Percentiles rank a stretch among this genome's conserved stretches.
Conservation (phyloP, 2,329 filamentous ascomycete genomes). For the Aspergillus costaricaensis region DNA sequence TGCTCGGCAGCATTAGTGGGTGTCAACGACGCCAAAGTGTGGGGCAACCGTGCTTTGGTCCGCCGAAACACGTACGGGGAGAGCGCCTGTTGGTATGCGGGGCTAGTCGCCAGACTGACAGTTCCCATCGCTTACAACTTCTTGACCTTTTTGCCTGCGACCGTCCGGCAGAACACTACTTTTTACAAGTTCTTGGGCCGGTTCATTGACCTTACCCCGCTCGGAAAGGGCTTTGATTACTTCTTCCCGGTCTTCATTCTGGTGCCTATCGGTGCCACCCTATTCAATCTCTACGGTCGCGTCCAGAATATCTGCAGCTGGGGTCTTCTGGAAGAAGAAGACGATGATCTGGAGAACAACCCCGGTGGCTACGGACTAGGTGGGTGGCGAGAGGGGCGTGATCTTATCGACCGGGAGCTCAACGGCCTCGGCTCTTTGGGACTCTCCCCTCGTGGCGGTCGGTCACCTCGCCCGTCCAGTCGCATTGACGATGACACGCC, state of each 20-base stretch:
- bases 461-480: slow-evolving; percentile 32
- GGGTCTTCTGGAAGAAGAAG: slow-evolving; percentile 74
- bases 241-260: slow-evolving; percentile 88
- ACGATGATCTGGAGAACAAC: slow-evolving; percentile 63
- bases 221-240: slow-evolving; percentile 82
- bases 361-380: slow-evolving; percentile 70
- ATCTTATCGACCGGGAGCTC: slow-evolving; percentile 84
- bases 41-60: slow-evolving; percentile 90
- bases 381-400: slow-evolving; percentile 87
- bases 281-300: slow-evolving; percentile 87
- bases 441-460: slow-evolving; percentile 38
- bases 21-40: slow-evolving; percentile 92
- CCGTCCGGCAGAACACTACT: slow-evolving; percentile 72
- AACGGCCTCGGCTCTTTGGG: slow-evolving; percentile 59
- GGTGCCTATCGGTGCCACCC: slow-evolving; percentile 77
- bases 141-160: slow-evolving; percentile 77
- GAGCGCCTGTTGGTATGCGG: slow-evolving; percentile 92
- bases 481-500: slow-evolving; percentile 28
- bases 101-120: slow-evolving; percentile 87
- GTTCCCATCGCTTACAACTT: slow-evolving; percentile 97
- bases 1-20: slow-evolving; percentile 83
- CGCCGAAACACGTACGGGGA: slow-evolving; percentile 89
- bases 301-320: slow-evolving; percentile 78
- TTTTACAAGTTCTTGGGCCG: slow-evolving; percentile 87
- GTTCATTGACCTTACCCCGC: slow-evolving; percentile 77